Evolutionary conservation across 2,329 filamentous ascomycete genomes (phyloP), one percentile per base, ranked within the genome.

Genomic region (Xylaria sp.): DNA sequence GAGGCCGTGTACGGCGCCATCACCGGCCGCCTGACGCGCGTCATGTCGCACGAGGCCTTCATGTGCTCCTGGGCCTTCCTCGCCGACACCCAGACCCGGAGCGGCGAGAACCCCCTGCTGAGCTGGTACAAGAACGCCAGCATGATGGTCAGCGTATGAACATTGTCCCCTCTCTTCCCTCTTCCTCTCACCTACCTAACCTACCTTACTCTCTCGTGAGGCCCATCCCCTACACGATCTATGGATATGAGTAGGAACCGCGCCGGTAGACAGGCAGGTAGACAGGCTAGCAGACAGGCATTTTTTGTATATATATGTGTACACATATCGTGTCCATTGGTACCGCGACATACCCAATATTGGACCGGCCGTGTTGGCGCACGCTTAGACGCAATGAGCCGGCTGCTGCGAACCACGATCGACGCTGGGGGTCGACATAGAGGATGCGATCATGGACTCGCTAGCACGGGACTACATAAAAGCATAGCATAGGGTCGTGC

Each of bases 101-200:
- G 91, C 78, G 96, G 96, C 19, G 96, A 99, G 84, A 98, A 98
- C 79, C 95, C 95, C 53, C 81, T 99, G 77, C 78, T 98, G 80
- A 92, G 85, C 75, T 98, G 96, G 91, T 99, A 98, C 82, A 92
- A 93, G 82, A 99, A 99, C 81, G 94, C 95, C 61, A 96, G 92
- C 80, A 92, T 98, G 75, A 88, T 98, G 87, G 90, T 93, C 30
- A 71, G 63, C 54, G 61, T 69, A 60, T 71, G 64, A 60, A 36
- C 34, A 36, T 2, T 8, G 34, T 36, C 34, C 2, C 39, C 39
- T 42, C 39, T 17, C 39, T 17, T 17, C 39, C 11, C 39, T 42
- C 39, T 42, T 2, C 14, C 39, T 17, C 39, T 11, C 39, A 42
- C 39, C 39, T 14, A 42, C 14, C 5, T 42, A 42, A 12, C 34